A percentile compares a stretch with the other conserved stretches of the same genome.
These are phyloP conservation scores for Fusarium pseudograminearum DNA, from an alignment of 2,329 filamentous ascomycete species.

Conservation along the genomic window DNA sequence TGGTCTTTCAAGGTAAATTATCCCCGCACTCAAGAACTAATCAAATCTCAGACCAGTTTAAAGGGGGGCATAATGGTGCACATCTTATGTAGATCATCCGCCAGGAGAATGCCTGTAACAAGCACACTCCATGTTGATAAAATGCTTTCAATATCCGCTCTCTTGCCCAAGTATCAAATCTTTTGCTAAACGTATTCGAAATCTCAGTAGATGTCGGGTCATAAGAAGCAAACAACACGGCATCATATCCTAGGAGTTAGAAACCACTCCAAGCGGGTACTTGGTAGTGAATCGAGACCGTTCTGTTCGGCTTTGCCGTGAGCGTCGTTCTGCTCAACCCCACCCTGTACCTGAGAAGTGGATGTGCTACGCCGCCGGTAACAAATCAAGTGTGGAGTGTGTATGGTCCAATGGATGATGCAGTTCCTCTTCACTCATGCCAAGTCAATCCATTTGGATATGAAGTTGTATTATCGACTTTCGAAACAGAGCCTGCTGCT, in stretches of 20 bases:
- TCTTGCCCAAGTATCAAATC: neutral
- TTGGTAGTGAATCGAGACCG: slow-evolving; percentile 45
- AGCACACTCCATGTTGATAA: slow-evolving; percentile 14
- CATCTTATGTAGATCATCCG: slow-evolving; percentile 49
- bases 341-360: slow-evolving; percentile 47
- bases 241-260: slow-evolving; percentile 9
- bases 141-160: neutral
- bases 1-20: slow-evolving; percentile 7
- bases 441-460: neutral
- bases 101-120: slow-evolving; percentile 18
- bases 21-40: slow-evolving; percentile 30
- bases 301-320: slow-evolving; percentile 48
- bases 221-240: slow-evolving; percentile 6
- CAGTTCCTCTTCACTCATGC: neutral
- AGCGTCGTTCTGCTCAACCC: slow-evolving; percentile 40
- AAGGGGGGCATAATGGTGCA: slow-evolving; percentile 41
- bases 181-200: slow-evolving; percentile 8
- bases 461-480: neutral
- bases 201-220: neutral
- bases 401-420: neutral
- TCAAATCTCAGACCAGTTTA: slow-evolving; percentile 27
- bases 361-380: slow-evolving; percentile 24
- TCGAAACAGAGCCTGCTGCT: neutral
- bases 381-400: slow-evolving; percentile 22
- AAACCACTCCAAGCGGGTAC: slow-evolving; percentile 34